Evolutionary conservation across 768 basidiomycete genomes (phyloP), one percentile per base, ranked within the genome.

Genomic region (Kockovaella imperatae): DNA sequence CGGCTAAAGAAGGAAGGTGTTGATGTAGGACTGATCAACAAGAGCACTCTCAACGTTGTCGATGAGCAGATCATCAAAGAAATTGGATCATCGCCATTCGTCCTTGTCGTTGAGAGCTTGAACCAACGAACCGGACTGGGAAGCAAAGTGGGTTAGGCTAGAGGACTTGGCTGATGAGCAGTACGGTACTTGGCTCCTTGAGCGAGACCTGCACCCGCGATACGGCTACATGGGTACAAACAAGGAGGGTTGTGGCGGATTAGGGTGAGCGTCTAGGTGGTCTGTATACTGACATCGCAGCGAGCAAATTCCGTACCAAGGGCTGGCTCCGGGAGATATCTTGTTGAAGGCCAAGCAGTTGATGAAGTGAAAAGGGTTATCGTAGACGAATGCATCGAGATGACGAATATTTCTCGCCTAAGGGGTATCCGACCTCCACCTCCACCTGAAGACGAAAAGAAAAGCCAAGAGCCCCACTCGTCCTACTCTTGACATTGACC

Each of bases 11-110:
- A 83, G 72, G 73, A 80, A 56, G 87, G 87, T 2, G 55, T 87
- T 42, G 78, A 88, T 60, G 84, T 89, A 40, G 87, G 87, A 11
- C 66, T 90, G 71, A 79, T 90, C 70, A 90, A 90, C 75, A 90
- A 89, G 73, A 76, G 84, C 3, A 82, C 83, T 23, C 74, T 89
- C 57, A 88, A 88, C 69, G 67, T 87, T 23, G 80, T 89, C 11
- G 87, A 89, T 68, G 87, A 90, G 68, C 70, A 86, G 74, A 80
- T 82, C 53, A 45, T 84, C 56, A 76, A 64, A 68, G 85, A 86
- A 75, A 77, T 85, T 36, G 87, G 87, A 6, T 59, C 75, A 21
- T 83, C 78, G 57, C 79, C 78, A 17, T 88, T 88, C 70, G 86
- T 89, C 24, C 77, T 90, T 25, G 80, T 90, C 32, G 86, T 84